Evolutionary conservation across 257 asterid genomes (phyloP).

Genomic region (Solanum pennellii): DNA sequence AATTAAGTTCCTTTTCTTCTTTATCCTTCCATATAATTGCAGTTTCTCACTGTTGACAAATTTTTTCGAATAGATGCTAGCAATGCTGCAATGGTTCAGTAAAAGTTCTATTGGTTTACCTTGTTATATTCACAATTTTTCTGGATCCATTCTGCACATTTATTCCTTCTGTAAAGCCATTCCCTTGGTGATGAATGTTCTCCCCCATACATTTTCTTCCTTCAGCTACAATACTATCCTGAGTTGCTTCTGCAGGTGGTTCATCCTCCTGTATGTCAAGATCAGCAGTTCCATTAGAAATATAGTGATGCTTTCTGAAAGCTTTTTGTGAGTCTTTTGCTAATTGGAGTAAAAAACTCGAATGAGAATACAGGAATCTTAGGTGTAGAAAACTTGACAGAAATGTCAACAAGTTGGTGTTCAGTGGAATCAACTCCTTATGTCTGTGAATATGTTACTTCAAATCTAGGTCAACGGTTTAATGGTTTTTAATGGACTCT

Average conservation of each 20-base stretch:
- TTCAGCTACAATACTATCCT: slow-evolving; percentile 1
- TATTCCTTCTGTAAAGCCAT: slow-evolving; percentile 6
- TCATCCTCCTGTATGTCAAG: slow-evolving; percentile 30
- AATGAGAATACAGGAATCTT: neutral
- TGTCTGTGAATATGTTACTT: neutral
- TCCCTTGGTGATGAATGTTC: neutral
- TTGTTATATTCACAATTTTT: neutral
- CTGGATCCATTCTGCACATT: slow-evolving; percentile 3
- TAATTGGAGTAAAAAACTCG: neutral
- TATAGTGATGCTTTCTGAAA: neutral
- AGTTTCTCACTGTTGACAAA: neutral
- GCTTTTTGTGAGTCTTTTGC: neutral
- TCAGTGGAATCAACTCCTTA: neutral
- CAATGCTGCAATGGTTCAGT: neutral
- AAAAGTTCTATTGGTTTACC: slow-evolving; percentile 8
- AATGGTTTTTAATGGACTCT: neutral
- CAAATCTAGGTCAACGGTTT: neutral
- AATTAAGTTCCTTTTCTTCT: neutral
- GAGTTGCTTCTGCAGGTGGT: slow-evolving; percentile 7
- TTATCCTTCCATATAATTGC: neutral
- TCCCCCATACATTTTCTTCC: slow-evolving; percentile 8
- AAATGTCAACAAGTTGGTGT: neutral
- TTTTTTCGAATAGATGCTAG: neutral
- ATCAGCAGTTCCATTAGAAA: neutral
- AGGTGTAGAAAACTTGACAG: neutral